A percentile compares a stretch with the other conserved stretches of the same genome.
Conservation (phyloP, 176 grass and related monocot genomes). For the Zoysia pacifica region DNA sequence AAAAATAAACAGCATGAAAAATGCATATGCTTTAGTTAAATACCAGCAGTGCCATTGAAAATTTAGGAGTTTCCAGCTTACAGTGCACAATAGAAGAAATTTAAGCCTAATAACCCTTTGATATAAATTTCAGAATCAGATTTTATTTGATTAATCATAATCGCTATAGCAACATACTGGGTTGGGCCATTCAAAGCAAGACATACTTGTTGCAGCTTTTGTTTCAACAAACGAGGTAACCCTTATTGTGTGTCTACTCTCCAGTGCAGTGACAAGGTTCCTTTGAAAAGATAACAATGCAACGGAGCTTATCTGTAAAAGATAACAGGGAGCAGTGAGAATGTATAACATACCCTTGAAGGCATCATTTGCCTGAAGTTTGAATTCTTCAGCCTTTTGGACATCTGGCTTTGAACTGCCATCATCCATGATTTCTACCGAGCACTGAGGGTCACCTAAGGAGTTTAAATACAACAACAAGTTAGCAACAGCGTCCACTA, state of each 20-base stretch:
- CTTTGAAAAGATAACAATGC: conserved; percentile 17
- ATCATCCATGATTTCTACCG: conserved; percentile 29
- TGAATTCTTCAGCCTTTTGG: conserved; percentile 65
- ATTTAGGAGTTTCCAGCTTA: neutral
- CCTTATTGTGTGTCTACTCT: neutral
- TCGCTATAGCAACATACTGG: neutral
- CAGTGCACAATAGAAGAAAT: neutral
- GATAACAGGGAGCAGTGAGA: conserved; percentile 3
- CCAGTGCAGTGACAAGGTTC: neutral
- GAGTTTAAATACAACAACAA: too few relatives aligned
- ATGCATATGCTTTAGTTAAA: neutral
- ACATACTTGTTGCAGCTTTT: neutral
- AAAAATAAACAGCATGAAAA: neutral
- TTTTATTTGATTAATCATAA: neutral
- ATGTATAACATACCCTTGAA: conserved; percentile 57
- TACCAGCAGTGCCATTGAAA: neutral
- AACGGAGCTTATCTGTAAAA: conserved; percentile 17
- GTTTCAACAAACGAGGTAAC: neutral
- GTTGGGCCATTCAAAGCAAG: neutral
- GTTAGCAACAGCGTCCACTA: too few relatives aligned
- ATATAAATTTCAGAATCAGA: neutral
- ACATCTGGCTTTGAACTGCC: conserved; percentile 48
- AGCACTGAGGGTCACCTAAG: too few relatives aligned
- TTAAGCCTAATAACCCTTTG: neutral
- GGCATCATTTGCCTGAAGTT: conserved; percentile 63